A percentile compares a stretch with the other conserved stretches of the same genome.
Conservation (phyloP, 2,329 filamentous ascomycete species). For the Emergomyces africanus region DNA sequence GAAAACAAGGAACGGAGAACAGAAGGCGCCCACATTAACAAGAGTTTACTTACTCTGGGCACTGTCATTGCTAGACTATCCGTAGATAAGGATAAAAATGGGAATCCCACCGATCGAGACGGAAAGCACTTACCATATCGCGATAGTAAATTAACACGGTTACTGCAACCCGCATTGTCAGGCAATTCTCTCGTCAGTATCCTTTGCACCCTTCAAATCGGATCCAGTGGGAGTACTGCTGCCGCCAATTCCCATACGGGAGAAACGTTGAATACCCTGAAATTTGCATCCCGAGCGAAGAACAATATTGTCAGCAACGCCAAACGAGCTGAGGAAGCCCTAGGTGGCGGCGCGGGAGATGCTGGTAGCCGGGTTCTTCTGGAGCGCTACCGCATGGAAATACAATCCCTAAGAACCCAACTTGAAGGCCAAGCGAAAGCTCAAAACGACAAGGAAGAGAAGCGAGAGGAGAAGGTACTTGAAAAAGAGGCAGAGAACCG, state of each 20-base stretch:
- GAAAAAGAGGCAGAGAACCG: slow-evolving; percentile 72
- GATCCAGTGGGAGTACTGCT: slow-evolving; percentile 59
- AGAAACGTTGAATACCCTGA: slow-evolving; percentile 90
- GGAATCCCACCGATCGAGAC: slow-evolving; percentile 62
- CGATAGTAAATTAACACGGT: slow-evolving; percentile 90
- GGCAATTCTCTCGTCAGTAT: slow-evolving; percentile 94
- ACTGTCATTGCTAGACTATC: slow-evolving; percentile 93
- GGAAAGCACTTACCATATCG: slow-evolving; percentile 89
- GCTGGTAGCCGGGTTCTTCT: slow-evolving; percentile 75
- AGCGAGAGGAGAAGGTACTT: slow-evolving; percentile 42
- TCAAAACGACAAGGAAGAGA: slow-evolving; percentile 44
- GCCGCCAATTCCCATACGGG: slow-evolving; percentile 61
- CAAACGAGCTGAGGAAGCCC: slow-evolving; percentile 83
- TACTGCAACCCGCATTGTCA: slow-evolving; percentile 83
- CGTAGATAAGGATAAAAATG: slow-evolving; percentile 71
- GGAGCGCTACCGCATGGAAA: slow-evolving; percentile 90
- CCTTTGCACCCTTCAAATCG: slow-evolving; percentile 88
- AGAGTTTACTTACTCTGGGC: slow-evolving; percentile 85
- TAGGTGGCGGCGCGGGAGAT: slow-evolving; percentile 63
- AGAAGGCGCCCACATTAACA: slow-evolving; percentile 97
- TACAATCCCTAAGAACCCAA: slow-evolving; percentile 65
- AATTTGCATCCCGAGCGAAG: slow-evolving; percentile 91
- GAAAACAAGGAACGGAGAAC: slow-evolving; percentile 88
- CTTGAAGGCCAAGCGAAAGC: slow-evolving; percentile 69
- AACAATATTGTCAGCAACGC: slow-evolving; percentile 97